phyloP scores from a whole-genome alignment of 805 yeast genomes.

The Ogataea chonburiensis region DNA sequence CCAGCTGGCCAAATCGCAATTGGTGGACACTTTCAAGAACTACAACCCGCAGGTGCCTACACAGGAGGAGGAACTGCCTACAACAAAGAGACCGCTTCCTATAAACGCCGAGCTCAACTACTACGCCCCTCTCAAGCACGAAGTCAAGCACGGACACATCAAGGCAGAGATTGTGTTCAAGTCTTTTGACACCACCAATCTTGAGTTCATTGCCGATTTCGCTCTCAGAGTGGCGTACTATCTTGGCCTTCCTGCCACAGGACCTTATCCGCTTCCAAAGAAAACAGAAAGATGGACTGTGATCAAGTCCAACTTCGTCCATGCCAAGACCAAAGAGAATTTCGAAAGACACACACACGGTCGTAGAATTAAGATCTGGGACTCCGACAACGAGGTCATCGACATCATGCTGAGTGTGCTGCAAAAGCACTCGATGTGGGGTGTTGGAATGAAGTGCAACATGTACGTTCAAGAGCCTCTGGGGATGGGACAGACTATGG shows the following conservation, averaged over 20 bases:
- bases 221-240: conserved; percentile 88
- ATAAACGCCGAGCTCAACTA: conserved; percentile 78
- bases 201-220: conserved; percentile 80
- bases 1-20: conserved; percentile 21
- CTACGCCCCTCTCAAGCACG: conserved; percentile 73
- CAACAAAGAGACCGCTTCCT: conserved; percentile 64
- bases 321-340: conserved; percentile 92
- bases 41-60: conserved; percentile 40
- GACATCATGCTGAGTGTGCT: conserved; percentile 80
- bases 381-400: conserved; percentile 79
- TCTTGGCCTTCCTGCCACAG: conserved; percentile 81
- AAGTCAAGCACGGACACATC: conserved; percentile 65
- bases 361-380: conserved; percentile 72
- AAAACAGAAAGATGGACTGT: conserved; percentile 91
- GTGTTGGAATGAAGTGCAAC: conserved; percentile 80
- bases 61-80: conserved; percentile 34
- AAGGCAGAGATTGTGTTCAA: conserved; percentile 77
- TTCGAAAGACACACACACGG: conserved; percentile 85
- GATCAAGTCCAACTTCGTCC: conserved; percentile 88
- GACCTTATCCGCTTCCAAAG: conserved; percentile 65
- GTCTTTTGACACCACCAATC: conserved; percentile 65
- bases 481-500: conserved; percentile 42
- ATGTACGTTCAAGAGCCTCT: conserved; percentile 55
- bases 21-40: conserved; percentile 28
- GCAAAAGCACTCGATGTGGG: conserved; percentile 72